These are phyloP conservation scores for Incumbomyces delicatus DNA, from an alignment of 2,329 filamentous ascomycete species.

Conservation along the genomic window DNA sequence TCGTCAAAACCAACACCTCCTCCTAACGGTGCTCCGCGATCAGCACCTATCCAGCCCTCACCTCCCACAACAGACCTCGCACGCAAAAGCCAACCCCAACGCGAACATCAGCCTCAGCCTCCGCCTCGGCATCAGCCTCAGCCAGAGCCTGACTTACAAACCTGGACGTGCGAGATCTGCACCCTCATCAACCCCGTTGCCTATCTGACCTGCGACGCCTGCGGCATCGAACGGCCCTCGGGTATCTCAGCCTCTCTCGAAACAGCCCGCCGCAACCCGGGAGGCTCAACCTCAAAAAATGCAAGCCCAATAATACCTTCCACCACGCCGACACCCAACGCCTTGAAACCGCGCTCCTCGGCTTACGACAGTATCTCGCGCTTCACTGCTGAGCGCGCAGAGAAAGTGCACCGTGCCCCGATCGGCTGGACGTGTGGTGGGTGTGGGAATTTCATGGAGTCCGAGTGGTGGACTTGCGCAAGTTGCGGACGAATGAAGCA, in stretches of 20 bases:
- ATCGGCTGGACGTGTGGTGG: slow-evolving; percentile 50
- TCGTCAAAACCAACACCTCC: not conserved
- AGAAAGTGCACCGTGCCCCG: slow-evolving; percentile 39
- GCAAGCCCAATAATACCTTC: too few relatives aligned
- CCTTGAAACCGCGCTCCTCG: slow-evolving; percentile 17
- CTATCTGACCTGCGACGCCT: slow-evolving; percentile 52
- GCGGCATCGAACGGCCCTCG: slow-evolving; percentile 45
- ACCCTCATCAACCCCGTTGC: slow-evolving; percentile 53
- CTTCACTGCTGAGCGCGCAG: slow-evolving; percentile 33
- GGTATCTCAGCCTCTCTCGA: slow-evolving; percentile 24
- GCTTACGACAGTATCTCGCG: slow-evolving; percentile 30
- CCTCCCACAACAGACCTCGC: not conserved
- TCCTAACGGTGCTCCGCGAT: not conserved
- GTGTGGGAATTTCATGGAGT: slow-evolving; percentile 55
- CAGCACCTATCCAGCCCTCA: not conserved
- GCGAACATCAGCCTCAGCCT: too few relatives aligned
- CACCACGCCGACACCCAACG: slow-evolving; percentile 6
- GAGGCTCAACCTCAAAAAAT: slow-evolving; percentile 8
- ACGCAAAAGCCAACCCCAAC: too few relatives aligned
- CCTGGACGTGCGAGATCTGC: slow-evolving; percentile 53
- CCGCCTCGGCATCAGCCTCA: too few relatives aligned
- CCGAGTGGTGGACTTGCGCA: slow-evolving; percentile 55
- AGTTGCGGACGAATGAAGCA: slow-evolving; percentile 51
- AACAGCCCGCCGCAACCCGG: slow-evolving; percentile 3
- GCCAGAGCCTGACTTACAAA: slow-evolving; percentile 25